These are phyloP conservation scores for Lunularia cruciata DNA, from an alignment of 225 moss, liverwort and hornwort genomes.

Conservation along the genomic window DNA sequence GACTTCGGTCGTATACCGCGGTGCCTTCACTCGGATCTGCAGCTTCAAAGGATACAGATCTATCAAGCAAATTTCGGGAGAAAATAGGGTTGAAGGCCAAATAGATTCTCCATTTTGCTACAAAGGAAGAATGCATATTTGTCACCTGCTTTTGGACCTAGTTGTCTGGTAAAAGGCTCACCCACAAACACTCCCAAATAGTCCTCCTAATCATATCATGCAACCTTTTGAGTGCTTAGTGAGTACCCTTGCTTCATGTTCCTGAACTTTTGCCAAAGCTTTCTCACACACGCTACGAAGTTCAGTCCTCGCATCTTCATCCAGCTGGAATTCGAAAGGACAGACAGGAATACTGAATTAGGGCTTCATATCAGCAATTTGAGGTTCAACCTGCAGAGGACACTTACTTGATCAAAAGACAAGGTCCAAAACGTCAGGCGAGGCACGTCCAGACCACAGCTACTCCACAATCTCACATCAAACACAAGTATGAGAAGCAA, in stretches of 20 bases:
- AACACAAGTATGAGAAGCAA: too few species aligned
- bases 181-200: too few species aligned
- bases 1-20: slow-evolving; percentile 39
- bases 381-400: too few species aligned
- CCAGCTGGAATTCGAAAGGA: slow-evolving; percentile 8
- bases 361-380: too few species aligned
- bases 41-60: not conserved
- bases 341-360: not conserved
- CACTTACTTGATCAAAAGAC: too few species aligned
- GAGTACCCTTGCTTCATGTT: slow-evolving; percentile 31
- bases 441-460: too few species aligned
- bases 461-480: too few species aligned
- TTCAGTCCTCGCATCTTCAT: slow-evolving; percentile 30
- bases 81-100: not conserved
- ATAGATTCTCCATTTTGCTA: too few species aligned
- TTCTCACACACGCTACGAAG: slow-evolving; percentile 26
- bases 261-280: slow-evolving; percentile 22
- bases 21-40: slow-evolving; percentile 37
- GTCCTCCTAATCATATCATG: not conserved
- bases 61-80: not conserved
- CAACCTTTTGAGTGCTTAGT: not conserved
- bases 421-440: too few species aligned
- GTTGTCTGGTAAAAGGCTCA: too few species aligned
- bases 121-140: too few species aligned
- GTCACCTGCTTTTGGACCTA: too few species aligned